A percentile compares a stretch with the other conserved stretches of the same genome.
Conservation (phyloP, 2,329 filamentous ascomycete species). For the Coniochaeta hoffmannii region DNA sequence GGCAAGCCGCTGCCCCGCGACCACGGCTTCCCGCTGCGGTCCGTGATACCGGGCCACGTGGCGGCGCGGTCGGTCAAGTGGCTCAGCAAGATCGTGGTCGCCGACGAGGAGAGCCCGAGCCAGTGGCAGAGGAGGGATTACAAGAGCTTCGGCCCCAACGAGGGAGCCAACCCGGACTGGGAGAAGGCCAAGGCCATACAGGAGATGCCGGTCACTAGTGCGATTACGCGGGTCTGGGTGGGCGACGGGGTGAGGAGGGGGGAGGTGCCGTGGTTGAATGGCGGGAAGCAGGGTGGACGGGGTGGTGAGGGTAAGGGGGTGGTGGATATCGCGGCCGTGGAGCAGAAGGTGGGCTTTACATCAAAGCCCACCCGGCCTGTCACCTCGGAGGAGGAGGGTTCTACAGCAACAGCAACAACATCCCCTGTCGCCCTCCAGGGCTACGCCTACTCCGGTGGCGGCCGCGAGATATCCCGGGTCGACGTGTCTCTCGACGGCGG, state of each 20-base stretch:
- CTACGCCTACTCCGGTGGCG: slow-evolving; percentile 63
- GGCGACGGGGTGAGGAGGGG: slow-evolving; percentile 25
- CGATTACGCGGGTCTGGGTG: slow-evolving; percentile 47
- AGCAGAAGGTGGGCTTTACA: slow-evolving; percentile 12
- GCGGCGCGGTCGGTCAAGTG: slow-evolving; percentile 64
- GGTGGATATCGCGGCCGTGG: slow-evolving; percentile 13
- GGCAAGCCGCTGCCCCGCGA: slow-evolving; percentile 53
- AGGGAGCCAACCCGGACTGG: slow-evolving; percentile 51
- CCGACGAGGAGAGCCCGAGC: slow-evolving; percentile 57
- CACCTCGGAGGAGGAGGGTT: background rate
- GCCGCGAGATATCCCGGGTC: slow-evolving; percentile 58
- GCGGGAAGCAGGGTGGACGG: background rate
- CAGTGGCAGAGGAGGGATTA: slow-evolving; percentile 63
- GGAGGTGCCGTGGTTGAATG: slow-evolving; percentile 11
- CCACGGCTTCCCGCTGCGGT: slow-evolving; percentile 58
- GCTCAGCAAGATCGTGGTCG: slow-evolving; percentile 56
- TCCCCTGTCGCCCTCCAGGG: slow-evolving; percentile 42
- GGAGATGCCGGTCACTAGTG: slow-evolving; percentile 62
- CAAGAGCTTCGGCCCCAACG: slow-evolving; percentile 61
- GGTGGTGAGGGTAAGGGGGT: slow-evolving; percentile 2
- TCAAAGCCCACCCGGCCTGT: background rate
- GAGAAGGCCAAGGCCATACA: slow-evolving; percentile 56
- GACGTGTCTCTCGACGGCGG: slow-evolving; percentile 60
- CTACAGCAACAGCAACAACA: background rate
- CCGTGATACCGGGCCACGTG: slow-evolving; percentile 57